Conservation (phyloP, 345 rosid species). For the rapeseed (Brassica napus) region Da-Ae NC_063450.1:19792001-19792500, state of each 20-base stretch:
- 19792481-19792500: conserved; percentile 30
- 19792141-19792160: too few relatives aligned
- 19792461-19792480: conserved; percentile 1
- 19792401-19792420: conserved; percentile 26
- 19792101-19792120: too few relatives aligned
- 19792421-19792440: not conserved
- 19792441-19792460: conserved; percentile 28
- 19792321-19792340: not conserved
- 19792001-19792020: not conserved
- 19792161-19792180: too few relatives aligned
- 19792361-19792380: not conserved
- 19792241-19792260: too few relatives aligned
- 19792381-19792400: conserved; percentile 32
- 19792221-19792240: too few relatives aligned
- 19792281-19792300: not conserved
- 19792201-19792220: too few relatives aligned
- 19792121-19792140: too few relatives aligned
- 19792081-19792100: too few relatives aligned
- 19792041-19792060: too few relatives aligned
- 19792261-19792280: too few relatives aligned
- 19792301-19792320: not conserved
- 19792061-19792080: too few relatives aligned
- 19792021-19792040: not conserved
- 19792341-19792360: not conserved
- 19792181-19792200: too few relatives aligned